These are phyloP conservation scores for Euphorbia lathyris DNA, from an alignment of 345 rosid genomes.

Conservation along the genomic window DNA sequence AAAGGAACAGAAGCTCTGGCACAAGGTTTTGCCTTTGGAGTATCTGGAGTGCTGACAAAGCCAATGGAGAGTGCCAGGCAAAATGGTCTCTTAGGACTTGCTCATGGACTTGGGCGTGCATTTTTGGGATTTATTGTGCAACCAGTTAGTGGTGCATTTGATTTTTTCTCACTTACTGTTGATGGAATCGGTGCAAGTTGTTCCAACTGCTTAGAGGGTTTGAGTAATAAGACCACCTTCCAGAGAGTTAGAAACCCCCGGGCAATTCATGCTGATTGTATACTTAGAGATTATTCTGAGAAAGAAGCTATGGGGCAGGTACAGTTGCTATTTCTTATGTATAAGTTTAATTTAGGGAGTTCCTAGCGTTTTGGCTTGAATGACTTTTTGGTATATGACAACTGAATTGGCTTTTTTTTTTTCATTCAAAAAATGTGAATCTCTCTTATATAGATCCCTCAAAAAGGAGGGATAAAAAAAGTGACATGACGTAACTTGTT, in stretches of 20 bases:
- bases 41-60: slow-evolving; percentile 92
- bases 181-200: slow-evolving; percentile 96
- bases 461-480: neutral
- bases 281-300: slow-evolving; percentile 77
- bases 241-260: slow-evolving; percentile 92
- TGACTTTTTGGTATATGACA: neutral
- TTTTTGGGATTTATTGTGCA: slow-evolving; percentile 80
- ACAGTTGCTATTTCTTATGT: slow-evolving; percentile 9
- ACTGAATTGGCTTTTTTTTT: neutral
- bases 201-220: slow-evolving; percentile 78
- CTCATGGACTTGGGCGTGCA: slow-evolving; percentile 92
- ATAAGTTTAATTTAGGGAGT: neutral
- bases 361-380: neutral
- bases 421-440: neutral
- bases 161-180: slow-evolving; percentile 90
- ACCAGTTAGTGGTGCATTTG: slow-evolving; percentile 95
- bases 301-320: slow-evolving; percentile 97
- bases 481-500: neutral
- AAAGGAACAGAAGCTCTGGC: slow-evolving; percentile 99
- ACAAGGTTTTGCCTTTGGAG: slow-evolving; percentile 97
- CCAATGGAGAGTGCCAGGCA: slow-evolving; percentile 93
- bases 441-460: neutral
- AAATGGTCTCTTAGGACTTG: slow-evolving; percentile 86
- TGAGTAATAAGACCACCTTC: slow-evolving; percentile 53
- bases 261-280: slow-evolving; percentile 70